Evolutionary conservation across 2,329 filamentous ascomycete species (phyloP).

Genomic region (Hortaea sp.): DNA sequence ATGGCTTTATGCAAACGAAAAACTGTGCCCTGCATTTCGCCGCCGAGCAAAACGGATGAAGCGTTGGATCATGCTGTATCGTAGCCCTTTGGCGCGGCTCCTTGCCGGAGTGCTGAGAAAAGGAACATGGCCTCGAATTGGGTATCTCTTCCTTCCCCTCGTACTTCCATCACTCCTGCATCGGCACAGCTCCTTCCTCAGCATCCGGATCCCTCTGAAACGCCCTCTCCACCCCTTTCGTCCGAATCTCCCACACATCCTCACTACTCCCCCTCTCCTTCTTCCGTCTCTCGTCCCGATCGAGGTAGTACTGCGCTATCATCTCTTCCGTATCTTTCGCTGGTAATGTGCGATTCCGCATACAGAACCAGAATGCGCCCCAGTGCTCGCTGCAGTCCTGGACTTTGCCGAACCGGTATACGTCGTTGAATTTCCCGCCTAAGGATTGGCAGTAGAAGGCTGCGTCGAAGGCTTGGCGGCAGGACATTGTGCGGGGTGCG

Average conservation of each 20-base stretch:
- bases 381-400: conserved; percentile 74
- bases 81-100: too few relatives aligned
- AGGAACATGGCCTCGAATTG: too few relatives aligned
- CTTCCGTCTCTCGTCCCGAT: conserved; percentile 50
- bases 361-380: conserved; percentile 96
- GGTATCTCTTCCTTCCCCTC: neutral
- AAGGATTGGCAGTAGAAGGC: conserved; percentile 91
- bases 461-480: conserved; percentile 79
- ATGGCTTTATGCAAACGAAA: too few relatives aligned
- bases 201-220: conserved; percentile 29
- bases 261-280: conserved; percentile 69
- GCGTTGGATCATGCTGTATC: too few relatives aligned
- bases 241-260: conserved; percentile 76
- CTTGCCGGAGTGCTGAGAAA: too few relatives aligned
- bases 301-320: conserved; percentile 58
- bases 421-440: conserved; percentile 80
- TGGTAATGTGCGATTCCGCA: conserved; percentile 62
- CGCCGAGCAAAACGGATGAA: too few relatives aligned
- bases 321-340: conserved; percentile 48
- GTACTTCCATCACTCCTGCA: conserved; percentile 3
- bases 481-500: conserved; percentile 76
- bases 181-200: conserved; percentile 8
- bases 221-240: conserved; percentile 46
- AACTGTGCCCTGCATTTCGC: too few relatives aligned
- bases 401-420: conserved; percentile 77